Evolutionary conservation across 495 filamentous ascomycete genomes (phyloP), one percentile per base, ranked within the genome.

Genomic region (Halenospora varia): DNA sequence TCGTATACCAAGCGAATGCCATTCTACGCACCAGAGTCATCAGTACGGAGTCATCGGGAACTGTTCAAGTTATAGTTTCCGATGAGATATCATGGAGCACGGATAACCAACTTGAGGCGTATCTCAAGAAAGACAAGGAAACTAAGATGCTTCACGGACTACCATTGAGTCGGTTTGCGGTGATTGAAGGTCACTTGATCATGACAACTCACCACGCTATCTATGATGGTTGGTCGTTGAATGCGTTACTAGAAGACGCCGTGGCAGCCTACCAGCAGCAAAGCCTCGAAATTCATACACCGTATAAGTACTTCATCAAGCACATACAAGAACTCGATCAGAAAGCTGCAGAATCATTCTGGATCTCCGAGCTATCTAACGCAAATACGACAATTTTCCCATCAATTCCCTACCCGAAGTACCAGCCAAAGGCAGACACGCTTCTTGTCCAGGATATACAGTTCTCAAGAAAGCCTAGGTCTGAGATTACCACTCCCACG

Each of bases 11-110:
- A 1, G 72, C 75, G 13, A 69, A 76, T 8, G 76, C 78, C 0
- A 80, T 84, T 23, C 68, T 86, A 2, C 73, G 83, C 17, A 82
- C 81, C 8, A 74, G 82, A 0, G 72, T 86, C 46, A 69, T 83
- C 0, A 73, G 82, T 2, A 41, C 40, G n/a, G 48, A 23, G 18
- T 19, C 45, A 75, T 70, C 11, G 79, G 80, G n/a, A 35, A 35
- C 29, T 35, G 42, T 45, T 45, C 42, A 45, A 20, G 42, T 20
- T 20, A 20, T 45, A n/a, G 18, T 45, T 45, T 20, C 13, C 18
- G 42, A 20, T 6, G 42, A 45, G 11, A 20, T 45, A n/a, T n/a
- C 42, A 15, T 45, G 42, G 42, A 15, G 18, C 11, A 15, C 11
- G 13, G 42, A 20, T 20, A 45, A 15, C 11, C 18, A 15, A 20